Conservation (phyloP, 2,329 filamentous ascomycete species). For the Verticillium nonalfalfae region DNA sequence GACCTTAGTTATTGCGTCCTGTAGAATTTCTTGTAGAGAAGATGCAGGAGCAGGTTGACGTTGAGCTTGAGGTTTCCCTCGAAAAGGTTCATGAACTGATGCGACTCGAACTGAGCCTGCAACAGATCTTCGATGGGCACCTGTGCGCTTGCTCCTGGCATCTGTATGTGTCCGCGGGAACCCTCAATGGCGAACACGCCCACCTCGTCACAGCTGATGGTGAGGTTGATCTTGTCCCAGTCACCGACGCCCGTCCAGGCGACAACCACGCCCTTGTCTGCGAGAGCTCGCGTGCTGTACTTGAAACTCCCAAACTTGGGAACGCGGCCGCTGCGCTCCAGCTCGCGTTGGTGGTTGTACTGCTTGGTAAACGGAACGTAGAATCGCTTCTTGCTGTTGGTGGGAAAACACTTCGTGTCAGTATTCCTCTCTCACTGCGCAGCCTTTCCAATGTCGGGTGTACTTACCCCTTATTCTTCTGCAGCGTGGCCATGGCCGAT, state of each 20-base stretch:
- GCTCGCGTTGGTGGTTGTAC: constrained; percentile 96
- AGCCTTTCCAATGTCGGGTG: neutral
- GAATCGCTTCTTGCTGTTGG: constrained; percentile 74
- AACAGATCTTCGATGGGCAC: constrained; percentile 89
- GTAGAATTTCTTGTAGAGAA: constrained; percentile 99
- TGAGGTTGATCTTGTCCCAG: constrained; percentile 89
- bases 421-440: neutral
- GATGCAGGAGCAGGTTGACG: constrained; percentile 92
- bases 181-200: constrained; percentile 92
- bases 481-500: constrained; percentile 93
- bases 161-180: constrained; percentile 86
- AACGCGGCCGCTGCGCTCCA: constrained; percentile 79
- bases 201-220: constrained; percentile 89
- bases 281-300: constrained; percentile 83
- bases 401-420: neutral
- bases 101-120: constrained; percentile 95
- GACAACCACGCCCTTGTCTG: constrained; percentile 90
- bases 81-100: constrained; percentile 93
- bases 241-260: constrained; percentile 82
- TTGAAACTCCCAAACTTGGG: constrained; percentile 98
- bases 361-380: constrained; percentile 96
- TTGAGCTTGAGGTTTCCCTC: constrained; percentile 81
- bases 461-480: constrained; percentile 84
- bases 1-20: constrained; percentile 48
- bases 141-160: constrained; percentile 84